These are phyloP conservation scores for Linanthus parryae DNA, from an alignment of 148 eudicot genomes.

Conservation along the genomic window DNA sequence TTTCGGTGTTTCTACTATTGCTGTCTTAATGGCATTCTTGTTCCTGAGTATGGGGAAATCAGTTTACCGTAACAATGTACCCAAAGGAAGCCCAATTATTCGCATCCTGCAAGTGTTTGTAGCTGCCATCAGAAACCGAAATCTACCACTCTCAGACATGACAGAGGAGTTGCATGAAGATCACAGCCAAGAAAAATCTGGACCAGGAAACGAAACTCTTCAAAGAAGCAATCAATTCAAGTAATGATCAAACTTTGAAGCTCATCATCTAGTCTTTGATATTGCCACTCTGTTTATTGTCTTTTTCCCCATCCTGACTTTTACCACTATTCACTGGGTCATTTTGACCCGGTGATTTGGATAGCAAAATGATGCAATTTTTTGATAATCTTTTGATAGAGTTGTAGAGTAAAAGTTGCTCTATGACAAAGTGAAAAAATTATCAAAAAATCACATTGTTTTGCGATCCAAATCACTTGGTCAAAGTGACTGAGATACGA, in stretches of 20 bases:
- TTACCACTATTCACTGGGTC: too few species aligned
- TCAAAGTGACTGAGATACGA: too few species aligned
- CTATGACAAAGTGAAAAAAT: too few species aligned
- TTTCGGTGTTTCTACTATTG: conserved; percentile 28
- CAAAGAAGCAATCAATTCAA: conserved; percentile 39
- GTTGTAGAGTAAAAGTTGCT: too few species aligned
- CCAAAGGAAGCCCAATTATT: conserved; percentile 32
- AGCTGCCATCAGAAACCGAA: conserved; percentile 39
- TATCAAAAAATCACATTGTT: too few species aligned
- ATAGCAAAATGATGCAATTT: too few species aligned
- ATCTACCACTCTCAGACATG: conserved; percentile 23
- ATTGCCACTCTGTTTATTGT: too few species aligned
- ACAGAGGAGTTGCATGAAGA: conserved; percentile 33
- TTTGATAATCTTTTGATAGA: too few species aligned
- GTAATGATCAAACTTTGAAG: conserved; percentile 17
- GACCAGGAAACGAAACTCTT: conserved; percentile 23
- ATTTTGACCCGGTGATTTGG: too few species aligned
- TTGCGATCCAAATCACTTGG: too few species aligned
- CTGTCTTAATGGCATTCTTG: conserved; percentile 22
- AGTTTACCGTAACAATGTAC: conserved; percentile 26
- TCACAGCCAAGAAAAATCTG: conserved; percentile 22
- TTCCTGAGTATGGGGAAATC: conserved; percentile 35
- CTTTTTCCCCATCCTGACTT: too few species aligned
- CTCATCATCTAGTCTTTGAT: too few species aligned
- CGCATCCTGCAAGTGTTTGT: conserved; percentile 39